phyloP scores from a whole-genome alignment of 345 rosid genomes.

The Chamaenerion angustifolium region DNA sequence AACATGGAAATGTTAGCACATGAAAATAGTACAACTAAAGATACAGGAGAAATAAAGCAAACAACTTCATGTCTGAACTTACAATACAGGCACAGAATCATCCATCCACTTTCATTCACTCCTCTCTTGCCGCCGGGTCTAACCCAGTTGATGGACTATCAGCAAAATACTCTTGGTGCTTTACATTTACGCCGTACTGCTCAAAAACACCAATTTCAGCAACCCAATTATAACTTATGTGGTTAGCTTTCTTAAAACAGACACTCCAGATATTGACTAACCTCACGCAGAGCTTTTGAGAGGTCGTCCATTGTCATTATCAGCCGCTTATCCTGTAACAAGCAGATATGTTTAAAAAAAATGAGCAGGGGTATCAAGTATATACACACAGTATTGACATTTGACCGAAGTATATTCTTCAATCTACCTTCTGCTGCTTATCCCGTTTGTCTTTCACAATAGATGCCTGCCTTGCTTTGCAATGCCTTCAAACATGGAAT shows the following conservation, averaged over 20 bases:
- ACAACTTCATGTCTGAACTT: no score
- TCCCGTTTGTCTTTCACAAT: slow-evolving; percentile 84
- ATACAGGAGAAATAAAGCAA: no score
- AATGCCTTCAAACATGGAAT: slow-evolving; percentile 40
- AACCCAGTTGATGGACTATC: slow-evolving; percentile 9
- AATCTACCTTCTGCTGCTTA: slow-evolving; percentile 76
- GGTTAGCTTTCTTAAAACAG: no score
- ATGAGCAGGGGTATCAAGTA: no score
- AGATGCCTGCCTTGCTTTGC: slow-evolving; percentile 81
- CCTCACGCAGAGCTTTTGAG: slow-evolving; percentile 80
- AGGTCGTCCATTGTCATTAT: slow-evolving; percentile 89
- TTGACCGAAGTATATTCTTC: no score
- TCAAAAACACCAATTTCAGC: neutral
- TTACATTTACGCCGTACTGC: slow-evolving; percentile 84
- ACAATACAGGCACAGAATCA: no score
- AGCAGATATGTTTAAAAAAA: no score
- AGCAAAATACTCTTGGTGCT: slow-evolving; percentile 71
- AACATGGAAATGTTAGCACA: no score
- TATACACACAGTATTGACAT: no score
- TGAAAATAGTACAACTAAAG: no score
- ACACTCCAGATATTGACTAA: slow-evolving; percentile 10
- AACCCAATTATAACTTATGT: neutral
- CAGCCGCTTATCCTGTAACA: slow-evolving; percentile 69
- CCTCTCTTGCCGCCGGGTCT: slow-evolving; percentile 34
- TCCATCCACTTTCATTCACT: no score